Evolutionary conservation across 106 monocot species (phyloP).

Genomic region (Dendrobium catenatum): DNA sequence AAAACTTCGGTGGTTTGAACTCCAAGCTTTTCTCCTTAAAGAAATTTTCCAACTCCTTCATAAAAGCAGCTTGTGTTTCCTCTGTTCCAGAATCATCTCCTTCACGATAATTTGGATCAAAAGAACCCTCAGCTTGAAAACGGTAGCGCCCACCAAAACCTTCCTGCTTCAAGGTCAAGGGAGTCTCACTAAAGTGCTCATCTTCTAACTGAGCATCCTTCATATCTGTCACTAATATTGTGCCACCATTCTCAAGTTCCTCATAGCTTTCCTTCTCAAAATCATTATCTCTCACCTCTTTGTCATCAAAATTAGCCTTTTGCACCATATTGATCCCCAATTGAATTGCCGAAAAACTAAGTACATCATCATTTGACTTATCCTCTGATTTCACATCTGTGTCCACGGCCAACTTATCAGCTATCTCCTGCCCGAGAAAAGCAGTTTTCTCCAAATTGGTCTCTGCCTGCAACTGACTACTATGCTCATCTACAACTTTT

Average conservation of each 20-base stretch:
- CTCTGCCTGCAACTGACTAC: neutral
- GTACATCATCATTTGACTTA: neutral
- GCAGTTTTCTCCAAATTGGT: neutral
- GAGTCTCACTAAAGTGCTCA: constrained; percentile 10
- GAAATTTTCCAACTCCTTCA: constrained; percentile 85
- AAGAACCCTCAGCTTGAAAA: constrained; percentile 18
- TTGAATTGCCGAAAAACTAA: neutral
- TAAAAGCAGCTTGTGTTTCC: constrained; percentile 81
- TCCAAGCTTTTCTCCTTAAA: constrained; percentile 71
- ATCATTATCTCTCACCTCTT: constrained; percentile 7
- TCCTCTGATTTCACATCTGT: neutral
- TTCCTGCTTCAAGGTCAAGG: constrained; percentile 36
- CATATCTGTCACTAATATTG: constrained; percentile 5
- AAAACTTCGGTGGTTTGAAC: constrained; percentile 94
- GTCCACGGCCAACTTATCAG: neutral
- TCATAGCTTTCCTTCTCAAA: constrained; percentile 3
- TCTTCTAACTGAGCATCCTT: constrained; percentile 19
- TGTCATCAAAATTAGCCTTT: constrained; percentile 11
- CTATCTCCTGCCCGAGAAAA: neutral
- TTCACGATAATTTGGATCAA: constrained; percentile 39
- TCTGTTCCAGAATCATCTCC: constrained; percentile 88
- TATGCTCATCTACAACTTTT: neutral
- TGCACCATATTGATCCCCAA: constrained; percentile 2
- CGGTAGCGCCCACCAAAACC: constrained; percentile 9
- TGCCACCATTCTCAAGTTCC: constrained; percentile 13